A percentile compares a stretch with the other conserved stretches of the same genome.
phyloP scores from a whole-genome alignment of 768 basidiomycete species.

The Pluteus cervinus region DNA sequence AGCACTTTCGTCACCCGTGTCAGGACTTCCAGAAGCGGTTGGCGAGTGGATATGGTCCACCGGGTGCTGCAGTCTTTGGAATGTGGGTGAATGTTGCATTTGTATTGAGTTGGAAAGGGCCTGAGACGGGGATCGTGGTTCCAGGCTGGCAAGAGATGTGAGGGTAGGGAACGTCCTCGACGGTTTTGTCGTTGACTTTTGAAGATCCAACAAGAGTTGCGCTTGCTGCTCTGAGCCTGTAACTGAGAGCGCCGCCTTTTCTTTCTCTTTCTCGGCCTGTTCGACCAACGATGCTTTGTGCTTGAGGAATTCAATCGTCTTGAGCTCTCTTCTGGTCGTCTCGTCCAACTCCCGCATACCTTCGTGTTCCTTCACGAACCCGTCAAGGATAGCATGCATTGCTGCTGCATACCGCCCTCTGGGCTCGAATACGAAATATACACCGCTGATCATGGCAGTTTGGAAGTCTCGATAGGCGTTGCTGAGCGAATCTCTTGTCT shows the following conservation, averaged over 20 bases:
- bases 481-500: conserved; percentile 63
- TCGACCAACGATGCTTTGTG: conserved; percentile 55
- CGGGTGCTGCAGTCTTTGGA: conserved; percentile 55
- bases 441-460: conserved; percentile 84
- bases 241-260: conserved; percentile 9
- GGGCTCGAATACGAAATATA: conserved; percentile 78
- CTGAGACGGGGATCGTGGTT: conserved; percentile 21
- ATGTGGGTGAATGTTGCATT: conserved; percentile 43
- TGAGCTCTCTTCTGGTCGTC: conserved; percentile 76
- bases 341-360: conserved; percentile 69
- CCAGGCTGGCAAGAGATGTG: too few species aligned
- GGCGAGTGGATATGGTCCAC: conserved; percentile 50
- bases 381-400: conserved; percentile 79
- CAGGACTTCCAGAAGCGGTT: conserved; percentile 64
- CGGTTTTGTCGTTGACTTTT: conserved; percentile 24
- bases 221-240: conserved; percentile 36
- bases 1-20: conserved; percentile 66
- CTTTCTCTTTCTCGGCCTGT: conserved; percentile 24
- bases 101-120: conserved; percentile 19
- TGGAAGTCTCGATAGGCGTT: conserved; percentile 87
- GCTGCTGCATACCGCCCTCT: conserved; percentile 57
- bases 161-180: conserved; percentile 14
- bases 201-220: conserved; percentile 44
- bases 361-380: conserved; percentile 66
- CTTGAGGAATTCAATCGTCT: conserved; percentile 80